phyloP scores from a whole-genome alignment of 2,329 filamentous ascomycete genomes.

The Penicillium sp. region DNA sequence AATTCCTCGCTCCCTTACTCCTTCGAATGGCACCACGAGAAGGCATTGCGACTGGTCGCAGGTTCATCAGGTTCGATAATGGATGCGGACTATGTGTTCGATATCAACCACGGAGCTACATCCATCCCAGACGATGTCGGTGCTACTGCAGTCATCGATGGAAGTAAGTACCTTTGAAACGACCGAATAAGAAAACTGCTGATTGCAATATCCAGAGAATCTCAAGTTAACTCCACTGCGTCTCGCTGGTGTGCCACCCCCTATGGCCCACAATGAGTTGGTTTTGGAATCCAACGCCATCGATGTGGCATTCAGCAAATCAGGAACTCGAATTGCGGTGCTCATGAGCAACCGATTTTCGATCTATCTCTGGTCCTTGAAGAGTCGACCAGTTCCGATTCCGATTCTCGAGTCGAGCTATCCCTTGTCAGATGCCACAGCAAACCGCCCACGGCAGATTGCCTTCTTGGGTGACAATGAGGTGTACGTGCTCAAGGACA shows the following conservation, averaged over 20 bases:
- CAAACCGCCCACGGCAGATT: constrained; percentile 48
- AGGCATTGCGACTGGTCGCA: constrained; percentile 67
- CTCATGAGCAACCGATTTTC: constrained; percentile 68
- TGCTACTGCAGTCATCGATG: constrained; percentile 81
- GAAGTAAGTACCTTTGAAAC: constrained; percentile 50
- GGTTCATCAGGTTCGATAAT: constrained; percentile 57
- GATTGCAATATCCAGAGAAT: constrained; percentile 43
- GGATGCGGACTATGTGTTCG: constrained; percentile 68
- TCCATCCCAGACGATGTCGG: constrained; percentile 74
- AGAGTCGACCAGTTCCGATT: constrained; percentile 40
- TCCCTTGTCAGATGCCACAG: constrained; percentile 31
- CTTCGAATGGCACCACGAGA: constrained; percentile 80
- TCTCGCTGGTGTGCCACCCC: constrained; percentile 83
- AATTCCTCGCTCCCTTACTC: constrained; percentile 26
- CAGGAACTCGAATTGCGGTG: constrained; percentile 68
- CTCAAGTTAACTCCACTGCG: constrained; percentile 85
- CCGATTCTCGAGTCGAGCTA: constrained; percentile 43
- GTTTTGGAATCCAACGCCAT: constrained; percentile 62
- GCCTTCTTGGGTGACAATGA: constrained; percentile 47
- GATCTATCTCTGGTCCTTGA: constrained; percentile 69
- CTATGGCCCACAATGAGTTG: constrained; percentile 84
- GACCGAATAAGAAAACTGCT: constrained; percentile 6
- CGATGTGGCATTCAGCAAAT: constrained; percentile 73
- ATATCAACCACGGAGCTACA: constrained; percentile 69
- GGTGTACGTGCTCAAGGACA: constrained; percentile 46